phyloP scores from a whole-genome alignment of 2,329 filamentous ascomycete genomes.

The Fusarium miscanthi region DNA sequence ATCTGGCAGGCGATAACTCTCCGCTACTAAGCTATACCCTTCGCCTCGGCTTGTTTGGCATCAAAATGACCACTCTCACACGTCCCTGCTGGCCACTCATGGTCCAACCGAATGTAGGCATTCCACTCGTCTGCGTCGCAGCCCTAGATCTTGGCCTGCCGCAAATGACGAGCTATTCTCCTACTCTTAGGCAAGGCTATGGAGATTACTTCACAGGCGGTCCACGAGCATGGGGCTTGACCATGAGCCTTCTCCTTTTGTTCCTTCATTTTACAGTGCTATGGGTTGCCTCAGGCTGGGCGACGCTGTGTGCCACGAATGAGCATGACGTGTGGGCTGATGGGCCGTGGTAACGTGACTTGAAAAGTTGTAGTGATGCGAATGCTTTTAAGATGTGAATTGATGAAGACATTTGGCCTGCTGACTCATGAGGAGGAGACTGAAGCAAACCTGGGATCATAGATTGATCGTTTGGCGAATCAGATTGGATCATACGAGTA shows the following conservation, averaged over 20 bases:
- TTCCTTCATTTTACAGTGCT: conserved; percentile 50
- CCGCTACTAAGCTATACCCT: conserved; percentile 49
- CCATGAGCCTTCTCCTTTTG: conserved; percentile 48
- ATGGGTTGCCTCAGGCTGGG: conserved; percentile 51
- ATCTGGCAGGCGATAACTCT: conserved; percentile 45
- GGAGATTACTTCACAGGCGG: conserved; percentile 27
- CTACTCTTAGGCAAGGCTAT: conserved; percentile 15
- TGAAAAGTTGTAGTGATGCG: neutral
- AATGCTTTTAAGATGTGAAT: neutral
- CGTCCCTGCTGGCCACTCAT: conserved; percentile 79
- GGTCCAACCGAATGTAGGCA: conserved; percentile 71
- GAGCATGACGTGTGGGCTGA: conserved; percentile 46
- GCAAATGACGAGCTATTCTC: conserved; percentile 18
- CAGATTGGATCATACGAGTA: neutral
- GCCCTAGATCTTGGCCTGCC: conserved; percentile 70
- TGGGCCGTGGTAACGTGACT: conserved; percentile 44
- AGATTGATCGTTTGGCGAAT: neutral
- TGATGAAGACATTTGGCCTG: neutral
- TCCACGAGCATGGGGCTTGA: conserved; percentile 46
- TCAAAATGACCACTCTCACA: conserved; percentile 74
- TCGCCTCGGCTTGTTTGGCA: conserved; percentile 72
- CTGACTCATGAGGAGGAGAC: neutral
- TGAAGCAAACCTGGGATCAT: neutral
- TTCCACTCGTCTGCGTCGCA: conserved; percentile 76
- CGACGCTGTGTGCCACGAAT: conserved; percentile 48